Base-by-base conservation (phyloP, 2,329 filamentous ascomycete species). In the Microcyclospora tardicrescens region DNA sequence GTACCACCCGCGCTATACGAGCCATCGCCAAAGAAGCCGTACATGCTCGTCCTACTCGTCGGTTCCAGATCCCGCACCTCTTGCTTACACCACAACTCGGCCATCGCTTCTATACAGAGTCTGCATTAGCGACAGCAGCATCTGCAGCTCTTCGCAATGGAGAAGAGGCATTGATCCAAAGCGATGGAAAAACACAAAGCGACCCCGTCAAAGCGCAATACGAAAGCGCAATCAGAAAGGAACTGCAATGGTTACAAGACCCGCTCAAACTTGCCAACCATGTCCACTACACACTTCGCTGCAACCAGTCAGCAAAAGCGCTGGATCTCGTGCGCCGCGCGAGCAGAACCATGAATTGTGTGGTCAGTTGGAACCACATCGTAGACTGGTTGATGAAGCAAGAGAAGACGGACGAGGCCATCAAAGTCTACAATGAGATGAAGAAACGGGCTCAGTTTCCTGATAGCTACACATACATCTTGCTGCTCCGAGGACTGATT, bases 391-490 rank as follows among this genome's bases (percentile, higher is more conserved):
- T 75, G 44, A 63, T 95, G 58, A 62, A 70, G 32, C 66, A 75
- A 16, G 67, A 73, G 32, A 69, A 70, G 37, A 60, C 85, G 28
- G 69, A 70, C 43, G 63, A 67, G 14, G 87, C 83, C 13, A 62
- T 93, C 41, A 86, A 82, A 61, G 67, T 85, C n/a, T 95, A 78
- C 64, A 94, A 95, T 59, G 89, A 96, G 81, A 96, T 98, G 89
- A 98, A 96, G 65, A 96, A 96, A 64, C 74, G 86, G 44, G 79
- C 71, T 5, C 81, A 93, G 52, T 68, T 73, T 16, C 89, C 91
- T 1, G 89, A 87, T 56, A 72, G 76, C 3, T 74, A 80, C 51
- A 95, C 91, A 0, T 95, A 83, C 56, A 91, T 84, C 13, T 78
- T 84, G 41, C 73, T 96, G 42, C 77, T 98, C 48, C 70, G 75